Percentiles rank a stretch among this genome's conserved stretches.
These are phyloP conservation scores for Diaporthe destruens DNA, from an alignment of 2,329 filamentous ascomycete species.

Conservation along the genomic window DNA sequence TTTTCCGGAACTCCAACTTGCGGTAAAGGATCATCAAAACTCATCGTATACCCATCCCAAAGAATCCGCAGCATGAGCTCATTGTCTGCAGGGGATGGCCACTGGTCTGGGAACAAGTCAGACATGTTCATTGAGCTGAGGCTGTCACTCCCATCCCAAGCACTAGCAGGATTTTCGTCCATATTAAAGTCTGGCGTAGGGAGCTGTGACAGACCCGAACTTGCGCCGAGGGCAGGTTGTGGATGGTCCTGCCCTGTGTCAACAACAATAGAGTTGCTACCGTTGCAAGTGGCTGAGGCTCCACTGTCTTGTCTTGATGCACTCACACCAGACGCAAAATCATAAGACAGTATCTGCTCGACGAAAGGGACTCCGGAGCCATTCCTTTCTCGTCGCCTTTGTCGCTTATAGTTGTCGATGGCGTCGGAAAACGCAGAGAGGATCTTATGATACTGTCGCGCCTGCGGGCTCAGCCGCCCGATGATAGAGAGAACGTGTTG, in stretches of 20 bases:
- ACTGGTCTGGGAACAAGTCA: slow-evolving; percentile 33
- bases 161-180: neutral
- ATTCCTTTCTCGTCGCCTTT: slow-evolving; percentile 15
- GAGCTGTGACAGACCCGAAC: slow-evolving; percentile 1
- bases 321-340: slow-evolving; percentile 28
- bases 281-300: too few species aligned
- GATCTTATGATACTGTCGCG: slow-evolving; percentile 43
- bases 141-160: slow-evolving; percentile 33
- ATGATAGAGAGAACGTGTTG: slow-evolving; percentile 28
- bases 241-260: slow-evolving; percentile 2
- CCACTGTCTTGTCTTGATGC: neutral
- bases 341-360: slow-evolving; percentile 35
- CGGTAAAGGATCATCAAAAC: slow-evolving; percentile 21
- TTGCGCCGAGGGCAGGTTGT: neutral
- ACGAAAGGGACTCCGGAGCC: slow-evolving; percentile 18
- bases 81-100: slow-evolving; percentile 30
- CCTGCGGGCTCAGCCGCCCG: slow-evolving; percentile 42
- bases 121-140: slow-evolving; percentile 28
- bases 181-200: slow-evolving; percentile 26
- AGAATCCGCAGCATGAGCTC: slow-evolving; percentile 38
- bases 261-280: neutral
- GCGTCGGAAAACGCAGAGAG: slow-evolving; percentile 42
- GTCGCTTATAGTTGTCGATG: slow-evolving; percentile 37
- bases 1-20: neutral
- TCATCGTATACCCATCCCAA: slow-evolving; percentile 35